Evolutionary conservation across 306 rosid species (phyloP), one percentile per base, ranked within the genome.

Genomic region (Erythrophleum fordii): DNA sequence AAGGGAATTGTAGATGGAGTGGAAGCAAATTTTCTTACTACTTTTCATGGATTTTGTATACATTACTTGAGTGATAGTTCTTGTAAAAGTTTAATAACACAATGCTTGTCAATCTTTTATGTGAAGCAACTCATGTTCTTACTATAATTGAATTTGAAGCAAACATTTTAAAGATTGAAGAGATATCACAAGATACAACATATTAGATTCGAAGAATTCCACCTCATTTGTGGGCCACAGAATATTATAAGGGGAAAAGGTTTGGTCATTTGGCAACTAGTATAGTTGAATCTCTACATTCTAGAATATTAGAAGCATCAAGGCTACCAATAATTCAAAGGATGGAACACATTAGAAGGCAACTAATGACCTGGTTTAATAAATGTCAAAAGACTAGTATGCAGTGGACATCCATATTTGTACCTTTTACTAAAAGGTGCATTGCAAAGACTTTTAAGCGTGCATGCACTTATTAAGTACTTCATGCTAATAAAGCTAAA

Each of bases 281-380:
- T 75, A 81, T 87, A 42, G 85, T 87, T 28, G 97, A 92, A 80
- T 81, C 94, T 3, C 78, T 92, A 16, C 88, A 90, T 76, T 73
- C 87, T 39, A 89, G 97, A 94, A 88, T 92, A 81, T 77, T 84
- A 56, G 97, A 92, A 35, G 94, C 97, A 13, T 92, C 97, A 0
- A 94, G 97, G 48, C 91, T 92, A 68, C 97, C 97, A 0, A 90
- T 92, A 83, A 84, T 90, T 74, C 97, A 92, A 80, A 92, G 90
- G 97, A 92, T 90, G 97, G 97, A 92, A 61, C 88, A 91, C 89
- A 88, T 92, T 52, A 85, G 97, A 87, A 88, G 97, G 84, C 97
- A 92, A 83, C 83, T 92, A 29, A 92, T 92, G 97, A 92, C 93
- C 44, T 92, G 97, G 97, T 92, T 92, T 68, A 92, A 92, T 70